A percentile compares a stretch with the other conserved stretches of the same genome.
These are phyloP conservation scores for Psilocybe subaeruginosa DNA, from an alignment of 768 basidiomycete genomes.

Conservation along the genomic window DNA sequence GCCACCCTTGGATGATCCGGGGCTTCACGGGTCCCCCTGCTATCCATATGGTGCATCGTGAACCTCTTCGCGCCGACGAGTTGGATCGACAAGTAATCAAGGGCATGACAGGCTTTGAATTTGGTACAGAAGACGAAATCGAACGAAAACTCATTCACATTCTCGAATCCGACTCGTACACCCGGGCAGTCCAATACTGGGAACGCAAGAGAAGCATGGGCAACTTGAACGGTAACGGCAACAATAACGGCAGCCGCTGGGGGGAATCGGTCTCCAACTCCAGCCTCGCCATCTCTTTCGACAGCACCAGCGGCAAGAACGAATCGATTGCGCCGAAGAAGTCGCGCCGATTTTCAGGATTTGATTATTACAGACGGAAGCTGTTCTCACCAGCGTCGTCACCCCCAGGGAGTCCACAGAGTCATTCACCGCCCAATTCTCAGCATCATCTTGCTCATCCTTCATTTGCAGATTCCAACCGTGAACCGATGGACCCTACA, in stretches of 20 bases:
- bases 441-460: slow-evolving; percentile 55
- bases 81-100: slow-evolving; percentile 85
- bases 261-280: slow-evolving; percentile 68
- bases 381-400: slow-evolving; percentile 70
- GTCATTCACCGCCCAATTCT: slow-evolving; percentile 63
- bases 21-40: slow-evolving; percentile 82
- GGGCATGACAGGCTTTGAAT: slow-evolving; percentile 96
- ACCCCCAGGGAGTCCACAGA: slow-evolving; percentile 41
- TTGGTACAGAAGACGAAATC: slow-evolving; percentile 88
- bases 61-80: slow-evolving; percentile 87
- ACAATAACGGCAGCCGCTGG: slow-evolving; percentile 43
- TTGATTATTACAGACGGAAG: slow-evolving; percentile 93
- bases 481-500: slow-evolving; percentile 78
- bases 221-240: slow-evolving; percentile 35
- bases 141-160: slow-evolving; percentile 71
- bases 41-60: slow-evolving; percentile 84
- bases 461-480: slow-evolving; percentile 46
- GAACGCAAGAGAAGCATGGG: slow-evolving; percentile 62
- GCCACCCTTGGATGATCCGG: slow-evolving; percentile 91
- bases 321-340: slow-evolving; percentile 50
- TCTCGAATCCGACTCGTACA: slow-evolving; percentile 79
- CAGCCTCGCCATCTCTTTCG: slow-evolving; percentile 69
- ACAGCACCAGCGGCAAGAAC: slow-evolving; percentile 45
- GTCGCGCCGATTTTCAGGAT: slow-evolving; percentile 88
- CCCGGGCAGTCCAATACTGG: slow-evolving; percentile 74